phyloP scores from a whole-genome alignment of 306 rosid species.

The Trifolium repens region DNA sequence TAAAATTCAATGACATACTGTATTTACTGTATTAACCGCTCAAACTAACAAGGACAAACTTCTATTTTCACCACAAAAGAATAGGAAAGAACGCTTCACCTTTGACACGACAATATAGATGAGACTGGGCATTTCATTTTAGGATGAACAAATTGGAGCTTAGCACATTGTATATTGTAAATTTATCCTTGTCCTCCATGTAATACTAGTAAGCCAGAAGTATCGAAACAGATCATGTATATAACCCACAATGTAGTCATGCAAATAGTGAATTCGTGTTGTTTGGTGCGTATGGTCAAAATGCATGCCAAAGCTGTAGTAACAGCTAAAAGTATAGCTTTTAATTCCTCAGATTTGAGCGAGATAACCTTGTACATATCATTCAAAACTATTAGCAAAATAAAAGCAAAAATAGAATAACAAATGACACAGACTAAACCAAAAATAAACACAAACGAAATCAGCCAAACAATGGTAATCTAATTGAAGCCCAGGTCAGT shows the following conservation, averaged over 20 bases:
- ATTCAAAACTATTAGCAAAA: slow-evolving; percentile 28
- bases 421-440: neutral
- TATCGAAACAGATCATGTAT: too few species aligned
- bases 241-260: slow-evolving; percentile 38
- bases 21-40: neutral
- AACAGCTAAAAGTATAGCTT: slow-evolving; percentile 89
- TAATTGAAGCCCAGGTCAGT: too few species aligned
- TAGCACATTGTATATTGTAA: slow-evolving; percentile 71
- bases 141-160: slow-evolving; percentile 32
- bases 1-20: neutral
- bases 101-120: too few species aligned
- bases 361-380: slow-evolving; percentile 75
- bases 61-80: neutral
- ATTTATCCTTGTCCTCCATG: too few species aligned
- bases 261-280: slow-evolving; percentile 75
- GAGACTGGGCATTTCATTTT: too few species aligned
- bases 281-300: slow-evolving; percentile 50
- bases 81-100: too few species aligned
- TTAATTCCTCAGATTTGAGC: slow-evolving; percentile 84
- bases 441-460: too few species aligned
- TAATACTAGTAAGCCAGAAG: too few species aligned
- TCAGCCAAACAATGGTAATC: too few species aligned
- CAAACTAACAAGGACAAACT: neutral
- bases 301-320: slow-evolving; percentile 93
- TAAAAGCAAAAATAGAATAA: neutral